Conservation (phyloP, 495 filamentous ascomycete species). For the Lophiotrema nucula region DNA sequence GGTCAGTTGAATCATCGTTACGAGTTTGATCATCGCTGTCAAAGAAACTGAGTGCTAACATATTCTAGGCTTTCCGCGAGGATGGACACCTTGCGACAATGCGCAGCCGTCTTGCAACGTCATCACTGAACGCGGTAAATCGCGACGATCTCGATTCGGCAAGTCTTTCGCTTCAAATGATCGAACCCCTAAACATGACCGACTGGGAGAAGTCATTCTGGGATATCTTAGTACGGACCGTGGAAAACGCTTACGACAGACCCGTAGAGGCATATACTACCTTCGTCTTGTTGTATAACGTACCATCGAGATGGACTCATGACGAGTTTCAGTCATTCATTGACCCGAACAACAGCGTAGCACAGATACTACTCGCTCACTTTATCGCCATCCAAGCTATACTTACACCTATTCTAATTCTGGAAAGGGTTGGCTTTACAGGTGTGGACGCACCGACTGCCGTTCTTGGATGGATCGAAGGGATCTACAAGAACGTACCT, state of each 20-base stretch:
- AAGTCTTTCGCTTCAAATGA: conserved; percentile 16
- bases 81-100: conserved; percentile 32
- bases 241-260: conserved; percentile 25
- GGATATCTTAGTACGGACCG: conserved; percentile 19
- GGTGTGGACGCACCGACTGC: conserved; percentile 32
- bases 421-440: conserved; percentile 33
- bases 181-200: conserved; percentile 20
- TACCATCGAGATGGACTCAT: conserved; percentile 50
- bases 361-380: conserved; percentile 55
- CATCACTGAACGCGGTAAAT: conserved; percentile 10
- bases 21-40: no score
- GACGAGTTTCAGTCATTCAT: conserved; percentile 54
- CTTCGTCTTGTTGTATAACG: conserved; percentile 40
- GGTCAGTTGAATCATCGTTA: conserved; percentile 1
- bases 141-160: conserved; percentile 25
- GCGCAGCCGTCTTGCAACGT: conserved; percentile 19
- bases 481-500: conserved; percentile 32
- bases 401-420: conserved; percentile 46
- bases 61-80: conserved; percentile 26
- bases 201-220: conserved; percentile 29
- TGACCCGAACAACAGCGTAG: conserved; percentile 49
- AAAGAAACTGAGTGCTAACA: neutral
- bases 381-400: conserved; percentile 59
- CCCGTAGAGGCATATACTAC: conserved; percentile 39
- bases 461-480: conserved; percentile 25